Evolutionary conservation across 257 asterid genomes (phyloP).

Genomic region (Thymus quinquecostatus): DNA sequence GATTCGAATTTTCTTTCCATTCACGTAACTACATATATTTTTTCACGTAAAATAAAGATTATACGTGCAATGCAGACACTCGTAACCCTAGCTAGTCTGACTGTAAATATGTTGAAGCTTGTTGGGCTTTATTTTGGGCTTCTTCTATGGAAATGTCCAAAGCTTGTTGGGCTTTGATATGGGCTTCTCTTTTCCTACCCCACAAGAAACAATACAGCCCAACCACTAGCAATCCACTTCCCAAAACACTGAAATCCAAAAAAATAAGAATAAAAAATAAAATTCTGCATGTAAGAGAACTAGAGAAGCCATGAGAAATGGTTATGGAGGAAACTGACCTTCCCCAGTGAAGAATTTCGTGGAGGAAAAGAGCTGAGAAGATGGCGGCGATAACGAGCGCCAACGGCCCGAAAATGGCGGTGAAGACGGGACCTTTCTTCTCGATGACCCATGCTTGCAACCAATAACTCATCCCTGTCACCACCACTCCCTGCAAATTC

Average conservation of each 20-base stretch:
- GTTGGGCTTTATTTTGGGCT: slow-evolving; percentile 22
- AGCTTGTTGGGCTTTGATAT: slow-evolving; percentile 17
- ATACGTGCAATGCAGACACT: no score
- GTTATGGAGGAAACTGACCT: slow-evolving; percentile 14
- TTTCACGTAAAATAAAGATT: no score
- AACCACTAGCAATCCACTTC: slow-evolving; percentile 44
- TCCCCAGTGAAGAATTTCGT: slow-evolving; percentile 60
- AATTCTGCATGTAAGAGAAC: no score
- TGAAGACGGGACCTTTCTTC: slow-evolving; percentile 64
- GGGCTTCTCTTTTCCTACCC: slow-evolving; percentile 51
- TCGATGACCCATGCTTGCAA: slow-evolving; percentile 59
- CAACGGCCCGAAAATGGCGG: slow-evolving; percentile 50
- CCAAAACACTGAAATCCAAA: slow-evolving; percentile 41
- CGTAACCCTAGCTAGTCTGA: no score
- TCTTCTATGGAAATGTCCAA: slow-evolving; percentile 28
- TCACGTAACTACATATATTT: no score
- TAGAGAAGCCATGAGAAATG: no score
- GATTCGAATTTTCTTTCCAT: no score
- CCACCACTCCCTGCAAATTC: slow-evolving; percentile 53
- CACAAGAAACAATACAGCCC: slow-evolving; percentile 62
- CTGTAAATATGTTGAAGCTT: no score
- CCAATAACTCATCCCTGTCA: slow-evolving; percentile 49
- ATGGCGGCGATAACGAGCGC: slow-evolving; percentile 54
- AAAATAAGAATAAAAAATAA: no score
- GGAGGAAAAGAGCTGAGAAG: slow-evolving; percentile 49